Base-by-base conservation (phyloP, 2,329 filamentous ascomycete species). In the Penicillium decumbens region DNA sequence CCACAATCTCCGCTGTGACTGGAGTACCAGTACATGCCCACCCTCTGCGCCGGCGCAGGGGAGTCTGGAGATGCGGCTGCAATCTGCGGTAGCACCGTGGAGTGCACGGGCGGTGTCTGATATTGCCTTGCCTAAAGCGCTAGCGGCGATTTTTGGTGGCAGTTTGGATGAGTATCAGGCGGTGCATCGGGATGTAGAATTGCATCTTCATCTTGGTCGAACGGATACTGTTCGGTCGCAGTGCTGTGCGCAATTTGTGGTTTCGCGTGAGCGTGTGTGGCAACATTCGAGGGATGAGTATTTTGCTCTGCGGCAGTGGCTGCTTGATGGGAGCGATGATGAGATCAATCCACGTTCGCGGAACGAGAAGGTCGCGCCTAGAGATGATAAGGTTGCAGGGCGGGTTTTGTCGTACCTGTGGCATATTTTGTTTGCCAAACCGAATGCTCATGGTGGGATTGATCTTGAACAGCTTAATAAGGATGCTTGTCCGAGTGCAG, bases 161-260 rank as follows among this genome's bases (percentile, higher is more conserved):
- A 66, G 67, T n/a, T 67, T 69, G 1, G 47, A 35, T 39, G 62
- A 68, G 12, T 64, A 67, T 50, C 65, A 57, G 51, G 56, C 66
- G 12, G 55, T 60, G 24, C 52, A 40, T 4, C n/a, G 30, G 3
- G 28, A 23, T 7, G 45, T 37, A 8, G 45, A 32, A 43, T 27
- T 56, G 59, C 43, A 63, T 66, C 57, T 76, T 49, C 43, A 63
- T 66, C 57, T 76, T 48, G 71, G 72, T 57, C 55, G 73, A 56
- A 61, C 68, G 64, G 61, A 77, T 71, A 60, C 74, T 49, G 30
- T 78, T 53, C 59, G 74, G 47, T 66, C 73, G 38, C 73, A 79
- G 62, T 82, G 79, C 59, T 81, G 78, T 65, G 79, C 78, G 9
- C 80, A 80, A 53, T 82, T 81, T 59, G 77, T 75, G 10, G 77